Conservation (phyloP, 1,284 basidiomycete species). For the Ceratobasidium sp. region DNA sequence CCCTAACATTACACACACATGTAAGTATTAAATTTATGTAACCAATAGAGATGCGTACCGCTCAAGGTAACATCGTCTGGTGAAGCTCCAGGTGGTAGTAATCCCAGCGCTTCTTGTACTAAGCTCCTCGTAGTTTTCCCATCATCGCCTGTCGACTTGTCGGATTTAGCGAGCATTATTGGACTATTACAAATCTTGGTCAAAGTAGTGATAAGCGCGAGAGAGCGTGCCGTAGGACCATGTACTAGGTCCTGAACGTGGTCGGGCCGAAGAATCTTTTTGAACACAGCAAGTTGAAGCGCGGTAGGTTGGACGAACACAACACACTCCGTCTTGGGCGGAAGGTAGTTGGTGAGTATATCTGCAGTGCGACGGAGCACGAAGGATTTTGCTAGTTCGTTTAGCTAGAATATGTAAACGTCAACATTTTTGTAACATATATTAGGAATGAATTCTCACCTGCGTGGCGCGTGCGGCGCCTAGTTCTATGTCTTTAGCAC, state of each 20-base stretch:
- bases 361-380: constrained; percentile 88
- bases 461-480: constrained; percentile 79
- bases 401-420: constrained; percentile 63
- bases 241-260: constrained; percentile 72
- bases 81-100: constrained; percentile 72
- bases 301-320: constrained; percentile 87
- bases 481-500: constrained; percentile 73
- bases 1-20: constrained; percentile 67
- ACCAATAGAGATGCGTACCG: constrained; percentile 61
- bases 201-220: constrained; percentile 82
- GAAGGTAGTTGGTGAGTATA: constrained; percentile 85
- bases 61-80: constrained; percentile 79
- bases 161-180: constrained; percentile 72
- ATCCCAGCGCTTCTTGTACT: constrained; percentile 69
- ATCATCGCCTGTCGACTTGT: constrained; percentile 67
- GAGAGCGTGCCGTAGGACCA: constrained; percentile 77
- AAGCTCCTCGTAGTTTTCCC: constrained; percentile 55
- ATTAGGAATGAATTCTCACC: constrained; percentile 57
- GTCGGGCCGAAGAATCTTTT: constrained; percentile 75
- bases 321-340: constrained; percentile 95
- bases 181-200: constrained; percentile 96
- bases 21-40: not conserved
- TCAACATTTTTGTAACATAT: constrained; percentile 1
- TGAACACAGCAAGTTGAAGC: constrained; percentile 85
- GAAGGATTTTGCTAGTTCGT: constrained; percentile 83